Evolutionary conservation across 768 basidiomycete species (phyloP), one percentile per base, ranked within the genome.

Genomic region (Suillus lakei): DNA sequence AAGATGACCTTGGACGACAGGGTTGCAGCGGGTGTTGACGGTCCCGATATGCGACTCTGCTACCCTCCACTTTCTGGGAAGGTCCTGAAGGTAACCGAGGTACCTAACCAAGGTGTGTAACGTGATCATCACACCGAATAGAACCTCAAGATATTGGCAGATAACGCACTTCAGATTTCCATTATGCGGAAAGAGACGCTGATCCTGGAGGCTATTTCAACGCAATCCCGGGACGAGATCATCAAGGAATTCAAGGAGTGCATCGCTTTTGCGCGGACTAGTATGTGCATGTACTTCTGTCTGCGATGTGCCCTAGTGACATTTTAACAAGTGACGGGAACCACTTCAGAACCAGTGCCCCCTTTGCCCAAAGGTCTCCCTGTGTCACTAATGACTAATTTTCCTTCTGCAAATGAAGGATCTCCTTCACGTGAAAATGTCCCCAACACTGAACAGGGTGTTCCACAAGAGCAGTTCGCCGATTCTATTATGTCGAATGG

Each of bases 11-110:
- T 82, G 23, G 84, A 88, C 60, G 92, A 97, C 66, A 83, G 81
- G 63, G 77, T 79, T 44, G 78, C 82, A 32, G 70, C 76, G 65
- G 82, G 80, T 15, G 77, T 81, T 38, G 86, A 87, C 64, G 88
- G 88, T 13, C 84, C 90, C 6, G 95, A 98, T 73, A 91, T 97
- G 90, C 93, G 89, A 88, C 81, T 99, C 54, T 88, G 90, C 69
- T 99, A 98, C 80, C 98, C 98, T 21, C 98, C 98, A 5, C 81
- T 99, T 39, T 91, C 98, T 15, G 97, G 96, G 5, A 98, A 97
- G 74, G 96, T 98, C 71, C 82, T 99, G 62, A 85, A 85, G 65
- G 90, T 93, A 4, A 81, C 81, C 10, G 89, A 89, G 67, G 82
- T 86, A 4, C 80, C 81, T 63, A 88, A 83, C 41, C 84, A 84